A percentile compares a stretch with the other conserved stretches of the same genome.
Conservation (phyloP, 2,329 filamentous ascomycete species). For the Diaporthe nobilis region DNA sequence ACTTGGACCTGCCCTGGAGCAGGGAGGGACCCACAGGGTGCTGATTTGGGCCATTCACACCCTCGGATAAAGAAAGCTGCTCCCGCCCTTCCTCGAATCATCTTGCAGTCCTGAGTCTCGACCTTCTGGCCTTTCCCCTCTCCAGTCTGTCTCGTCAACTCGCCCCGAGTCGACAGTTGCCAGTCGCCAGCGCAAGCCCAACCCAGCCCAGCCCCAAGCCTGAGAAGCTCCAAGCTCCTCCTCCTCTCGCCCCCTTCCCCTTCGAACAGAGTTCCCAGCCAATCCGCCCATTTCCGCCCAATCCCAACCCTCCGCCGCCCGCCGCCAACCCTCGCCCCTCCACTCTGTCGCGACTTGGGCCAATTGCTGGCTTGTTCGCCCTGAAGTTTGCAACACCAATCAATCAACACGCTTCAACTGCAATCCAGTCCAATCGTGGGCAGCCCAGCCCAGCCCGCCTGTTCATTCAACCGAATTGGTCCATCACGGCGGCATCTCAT, state of each 20-base stretch:
- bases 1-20: conserved; percentile 21
- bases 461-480: not conserved
- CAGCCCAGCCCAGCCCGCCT: conserved; percentile 3
- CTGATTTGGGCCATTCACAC: conserved; percentile 41
- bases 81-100: conserved; percentile 42
- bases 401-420: conserved; percentile 18
- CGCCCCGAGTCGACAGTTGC: not conserved
- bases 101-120: conserved; percentile 33
- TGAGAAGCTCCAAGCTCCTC: not conserved
- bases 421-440: conserved; percentile 14
- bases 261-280: not conserved
- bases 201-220: not conserved
- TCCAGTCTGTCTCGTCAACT: conserved; percentile 14
- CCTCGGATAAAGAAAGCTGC: conserved; percentile 39
- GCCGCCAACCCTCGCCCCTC: not conserved
- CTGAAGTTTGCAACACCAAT: conserved; percentile 32
- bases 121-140: conserved; percentile 24
- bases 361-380: conserved; percentile 36
- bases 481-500: not conserved
- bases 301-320: conserved; percentile 9
- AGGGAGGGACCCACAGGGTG: conserved; percentile 30
- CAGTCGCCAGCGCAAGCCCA: not conserved
- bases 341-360: conserved; percentile 24
- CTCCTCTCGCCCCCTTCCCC: not conserved
- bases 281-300: conserved; percentile 25